phyloP scores from a whole-genome alignment of 1,284 basidiomycete species.

The Grifola frondosa region DNA sequence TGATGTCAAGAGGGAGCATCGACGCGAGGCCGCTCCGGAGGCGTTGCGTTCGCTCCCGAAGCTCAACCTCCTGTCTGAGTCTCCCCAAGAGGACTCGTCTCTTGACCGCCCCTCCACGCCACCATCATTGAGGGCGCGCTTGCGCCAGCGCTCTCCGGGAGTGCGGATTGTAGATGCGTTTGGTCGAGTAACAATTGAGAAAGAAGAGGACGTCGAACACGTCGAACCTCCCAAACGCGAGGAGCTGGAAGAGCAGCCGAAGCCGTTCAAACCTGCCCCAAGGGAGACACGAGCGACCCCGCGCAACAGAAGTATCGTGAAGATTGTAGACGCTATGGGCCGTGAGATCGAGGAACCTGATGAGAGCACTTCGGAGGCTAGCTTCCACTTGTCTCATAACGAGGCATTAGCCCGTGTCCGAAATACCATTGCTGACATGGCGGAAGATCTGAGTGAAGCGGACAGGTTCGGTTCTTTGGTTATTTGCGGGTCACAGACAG shows the following conservation, averaged over 20 bases:
- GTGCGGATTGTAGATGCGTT: conserved; percentile 63
- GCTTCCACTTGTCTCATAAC: conserved; percentile 39
- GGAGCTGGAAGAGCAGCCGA: conserved; percentile 7
- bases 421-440: conserved; percentile 54
- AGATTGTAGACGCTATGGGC: conserved; percentile 70
- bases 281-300: conserved; percentile 25
- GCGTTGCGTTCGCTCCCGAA: conserved; percentile 9
- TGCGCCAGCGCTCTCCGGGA: conserved; percentile 35
- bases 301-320: conserved; percentile 44
- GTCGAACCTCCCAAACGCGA: conserved; percentile 1
- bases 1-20: too few species aligned
- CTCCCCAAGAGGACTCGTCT: conserved; percentile 10
- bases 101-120: conserved; percentile 19
- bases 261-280: background rate
- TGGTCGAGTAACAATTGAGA: conserved; percentile 40
- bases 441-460: conserved; percentile 51
- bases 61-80: too few species aligned
- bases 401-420: conserved; percentile 57
- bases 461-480: conserved; percentile 44
- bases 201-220: conserved; percentile 18
- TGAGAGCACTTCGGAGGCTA: conserved; percentile 18
- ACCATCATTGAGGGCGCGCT: conserved; percentile 15
- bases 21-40: conserved; percentile 9
- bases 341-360: conserved; percentile 46
- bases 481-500: conserved; percentile 8